Conservation (phyloP, 2,329 filamentous ascomycete species). For the Aspergillus neoniger region DNA sequence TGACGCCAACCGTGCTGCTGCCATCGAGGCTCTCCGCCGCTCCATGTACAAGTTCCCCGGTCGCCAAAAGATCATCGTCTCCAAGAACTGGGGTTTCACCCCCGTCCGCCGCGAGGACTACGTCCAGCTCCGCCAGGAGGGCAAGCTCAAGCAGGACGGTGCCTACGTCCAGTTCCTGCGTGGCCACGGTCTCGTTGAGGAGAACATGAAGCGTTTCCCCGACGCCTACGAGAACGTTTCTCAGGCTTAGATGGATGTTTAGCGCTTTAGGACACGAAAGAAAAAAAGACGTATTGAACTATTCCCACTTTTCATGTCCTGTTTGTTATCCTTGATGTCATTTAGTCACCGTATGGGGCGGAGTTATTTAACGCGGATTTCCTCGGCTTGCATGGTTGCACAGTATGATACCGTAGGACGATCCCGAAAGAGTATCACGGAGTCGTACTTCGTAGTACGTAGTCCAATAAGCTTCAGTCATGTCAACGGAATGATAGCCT, state of each 20-base stretch:
- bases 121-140: conserved; percentile 89
- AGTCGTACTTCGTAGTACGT: not conserved
- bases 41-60: conserved; percentile 99
- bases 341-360: conserved; percentile 2
- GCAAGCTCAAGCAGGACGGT: conserved; percentile 94
- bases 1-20: conserved; percentile 87
- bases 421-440: too few species aligned
- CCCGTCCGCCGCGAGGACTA: conserved; percentile 97
- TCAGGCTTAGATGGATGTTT: conserved; percentile 44
- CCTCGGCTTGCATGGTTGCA: not conserved
- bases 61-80: conserved; percentile 99
- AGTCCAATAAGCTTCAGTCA: too few species aligned
- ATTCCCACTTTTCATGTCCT: conserved; percentile 3
- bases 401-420: not conserved
- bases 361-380: conserved; percentile 5
- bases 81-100: conserved; percentile 99
- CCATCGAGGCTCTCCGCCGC: conserved; percentile 97
- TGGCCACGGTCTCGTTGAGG: conserved; percentile 81
- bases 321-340: conserved; percentile 4
- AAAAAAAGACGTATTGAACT: conserved; percentile 2
- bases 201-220: conserved; percentile 95
- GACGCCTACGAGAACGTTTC: conserved; percentile 66
- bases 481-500: too few species aligned
- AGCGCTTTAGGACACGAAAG: not conserved
- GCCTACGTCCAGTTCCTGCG: conserved; percentile 99